Conservation (phyloP, 345 rosid species). For the Corchorus olitorius region DNA sequence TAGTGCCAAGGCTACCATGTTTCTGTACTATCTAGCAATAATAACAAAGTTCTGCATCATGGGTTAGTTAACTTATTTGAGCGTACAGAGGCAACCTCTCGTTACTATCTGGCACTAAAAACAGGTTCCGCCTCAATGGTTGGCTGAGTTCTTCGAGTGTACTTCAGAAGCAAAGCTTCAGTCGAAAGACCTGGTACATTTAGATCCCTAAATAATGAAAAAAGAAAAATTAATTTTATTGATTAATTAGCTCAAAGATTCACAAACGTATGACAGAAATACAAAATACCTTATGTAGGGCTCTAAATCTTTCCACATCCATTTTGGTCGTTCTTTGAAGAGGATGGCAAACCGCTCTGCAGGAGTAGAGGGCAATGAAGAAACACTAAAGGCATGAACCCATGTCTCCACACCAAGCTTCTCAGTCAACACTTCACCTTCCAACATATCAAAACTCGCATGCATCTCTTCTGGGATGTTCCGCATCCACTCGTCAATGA, state of each 20-base stretch:
- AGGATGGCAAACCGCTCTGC: constrained; percentile 67
- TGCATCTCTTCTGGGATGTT: constrained; percentile 71
- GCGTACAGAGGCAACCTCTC: constrained; percentile 41
- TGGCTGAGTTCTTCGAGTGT: constrained; percentile 77
- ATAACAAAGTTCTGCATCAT: constrained; percentile 70
- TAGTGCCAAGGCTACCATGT: background rate
- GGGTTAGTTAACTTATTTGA: constrained; percentile 65
- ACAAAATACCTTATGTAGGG: constrained; percentile 72
- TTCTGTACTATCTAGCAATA: constrained; percentile 54
- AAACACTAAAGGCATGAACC: constrained; percentile 66
- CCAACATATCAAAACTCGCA: constrained; percentile 67
- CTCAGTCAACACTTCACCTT: constrained; percentile 92
- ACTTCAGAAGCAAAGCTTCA: constrained; percentile 84
- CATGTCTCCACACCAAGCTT: constrained; percentile 72
- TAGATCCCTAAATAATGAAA: constrained; percentile 62
- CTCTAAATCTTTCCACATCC: constrained; percentile 91
- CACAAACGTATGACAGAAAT: background rate
- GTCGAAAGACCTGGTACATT: constrained; percentile 78
- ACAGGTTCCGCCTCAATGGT: constrained; percentile 67
- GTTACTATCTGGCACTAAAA: constrained; percentile 64
- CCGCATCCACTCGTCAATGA: constrained; percentile 70
- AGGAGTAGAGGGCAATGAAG: constrained; percentile 73
- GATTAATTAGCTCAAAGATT: background rate
- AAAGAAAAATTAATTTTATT: background rate
- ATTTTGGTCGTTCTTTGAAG: constrained; percentile 71